phyloP scores from a whole-genome alignment of 1,284 basidiomycete genomes.

The Apiotrichum gamsii region DNA sequence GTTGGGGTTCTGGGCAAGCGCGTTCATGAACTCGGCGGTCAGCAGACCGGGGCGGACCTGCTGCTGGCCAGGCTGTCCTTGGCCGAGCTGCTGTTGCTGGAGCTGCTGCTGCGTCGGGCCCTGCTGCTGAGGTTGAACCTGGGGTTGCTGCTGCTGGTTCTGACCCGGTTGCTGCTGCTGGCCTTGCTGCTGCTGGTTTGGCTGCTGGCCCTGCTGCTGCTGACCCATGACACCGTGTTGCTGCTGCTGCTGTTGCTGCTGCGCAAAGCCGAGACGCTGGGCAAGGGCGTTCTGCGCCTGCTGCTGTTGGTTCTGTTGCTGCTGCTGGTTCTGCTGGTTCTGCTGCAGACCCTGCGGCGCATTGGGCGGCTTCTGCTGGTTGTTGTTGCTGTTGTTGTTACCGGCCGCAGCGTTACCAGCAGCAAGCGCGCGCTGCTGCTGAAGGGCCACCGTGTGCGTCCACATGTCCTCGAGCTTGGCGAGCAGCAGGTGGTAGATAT shows the following conservation, averaged over 20 bases:
- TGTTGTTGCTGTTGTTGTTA: slow-evolving; percentile 1
- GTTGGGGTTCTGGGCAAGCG: slow-evolving; percentile 11
- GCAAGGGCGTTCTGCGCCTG: background rate
- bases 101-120: background rate
- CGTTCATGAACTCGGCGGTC: slow-evolving; percentile 13
- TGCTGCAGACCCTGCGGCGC: slow-evolving; percentile 1
- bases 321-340: slow-evolving; percentile 2
- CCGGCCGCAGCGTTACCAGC: background rate
- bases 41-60: slow-evolving; percentile 4
- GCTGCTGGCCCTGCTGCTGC: slow-evolving; percentile 1
- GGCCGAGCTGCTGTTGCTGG: background rate
- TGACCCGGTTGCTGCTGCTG: background rate
- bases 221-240: slow-evolving; percentile 1
- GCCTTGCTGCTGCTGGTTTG: slow-evolving; percentile 4
- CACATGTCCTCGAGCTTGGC: slow-evolving; percentile 12
- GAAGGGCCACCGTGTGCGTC: slow-evolving; percentile 9
- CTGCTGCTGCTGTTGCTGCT: slow-evolving; percentile 10
- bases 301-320: slow-evolving; percentile 5
- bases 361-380: slow-evolving; percentile 7
- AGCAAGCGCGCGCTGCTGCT: too few species aligned
- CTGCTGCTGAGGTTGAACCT: background rate
- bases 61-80: background rate
- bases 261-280: background rate
- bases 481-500: slow-evolving; percentile 12
- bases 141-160: background rate